A percentile compares a stretch with the other conserved stretches of the same genome.
Conservation (phyloP, 192 early-diverging fungal genomes). For the Chytriomyces sp. region DNA sequence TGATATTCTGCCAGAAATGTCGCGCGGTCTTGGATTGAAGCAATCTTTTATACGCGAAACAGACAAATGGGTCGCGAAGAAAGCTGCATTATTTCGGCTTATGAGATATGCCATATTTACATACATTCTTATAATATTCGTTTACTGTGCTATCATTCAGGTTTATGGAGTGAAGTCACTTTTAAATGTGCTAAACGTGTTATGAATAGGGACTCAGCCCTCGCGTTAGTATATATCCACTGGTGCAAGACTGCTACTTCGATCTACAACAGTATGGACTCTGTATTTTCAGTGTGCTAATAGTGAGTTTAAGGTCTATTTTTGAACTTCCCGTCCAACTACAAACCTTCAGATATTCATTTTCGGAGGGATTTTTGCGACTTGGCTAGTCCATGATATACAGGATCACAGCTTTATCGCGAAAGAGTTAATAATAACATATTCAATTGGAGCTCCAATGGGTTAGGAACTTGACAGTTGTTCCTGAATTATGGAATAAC, state of each 20-base stretch:
- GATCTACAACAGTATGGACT: conserved; percentile 3
- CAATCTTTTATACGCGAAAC: not conserved
- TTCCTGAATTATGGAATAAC: not conserved
- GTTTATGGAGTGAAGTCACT: not conserved
- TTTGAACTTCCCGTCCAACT: not conserved
- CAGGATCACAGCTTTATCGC: conserved; percentile 1
- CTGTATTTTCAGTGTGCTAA: not conserved
- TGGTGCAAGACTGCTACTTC: not conserved
- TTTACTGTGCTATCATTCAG: not conserved
- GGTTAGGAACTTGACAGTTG: not conserved
- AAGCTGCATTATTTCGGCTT: not conserved
- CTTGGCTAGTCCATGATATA: conserved; percentile 3
- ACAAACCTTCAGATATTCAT: not conserved
- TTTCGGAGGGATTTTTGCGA: not conserved
- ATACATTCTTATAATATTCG: not conserved
- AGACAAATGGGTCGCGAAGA: conserved; percentile 2
- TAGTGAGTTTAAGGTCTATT: not conserved
- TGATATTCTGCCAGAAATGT: not conserved
- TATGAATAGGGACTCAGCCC: not conserved
- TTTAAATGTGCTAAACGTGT: not conserved
- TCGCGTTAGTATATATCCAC: not conserved
- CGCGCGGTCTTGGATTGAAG: not conserved
- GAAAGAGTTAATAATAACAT: not conserved
- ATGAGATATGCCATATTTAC: not conserved
- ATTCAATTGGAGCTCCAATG: not conserved